phyloP scores from a whole-genome alignment of 345 rosid genomes.

The Cardiospermum halicacabum region DNA sequence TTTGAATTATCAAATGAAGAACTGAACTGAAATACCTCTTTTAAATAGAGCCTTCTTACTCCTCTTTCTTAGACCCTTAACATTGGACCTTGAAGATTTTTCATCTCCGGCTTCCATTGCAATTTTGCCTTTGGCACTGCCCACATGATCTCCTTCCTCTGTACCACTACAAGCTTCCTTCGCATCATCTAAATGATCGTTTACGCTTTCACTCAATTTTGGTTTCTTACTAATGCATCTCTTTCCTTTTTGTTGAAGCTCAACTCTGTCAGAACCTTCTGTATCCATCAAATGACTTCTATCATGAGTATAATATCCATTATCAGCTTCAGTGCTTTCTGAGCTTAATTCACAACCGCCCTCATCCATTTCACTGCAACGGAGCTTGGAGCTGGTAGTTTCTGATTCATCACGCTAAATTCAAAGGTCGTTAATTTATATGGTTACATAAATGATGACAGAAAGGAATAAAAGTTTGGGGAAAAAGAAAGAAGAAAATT shows the following conservation, averaged over 20 bases:
- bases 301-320: constrained; percentile 39
- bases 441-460: background rate
- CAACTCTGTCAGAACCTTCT: constrained; percentile 34
- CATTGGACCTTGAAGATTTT: constrained; percentile 32
- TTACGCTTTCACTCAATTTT: constrained; percentile 35
- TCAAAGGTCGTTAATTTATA: constrained; percentile 25
- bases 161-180: constrained; percentile 91
- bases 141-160: constrained; percentile 60
- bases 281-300: constrained; percentile 31
- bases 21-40: constrained; percentile 34
- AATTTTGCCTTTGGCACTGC: constrained; percentile 37
- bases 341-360: constrained; percentile 64
- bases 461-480: constrained; percentile 6
- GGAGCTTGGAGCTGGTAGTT: constrained; percentile 60
- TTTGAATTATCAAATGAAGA: background rate
- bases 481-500: constrained; percentile 26
- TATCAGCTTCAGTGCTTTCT: constrained; percentile 71
- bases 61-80: constrained; percentile 43
- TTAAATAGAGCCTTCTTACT: constrained; percentile 57
- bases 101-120: constrained; percentile 34
- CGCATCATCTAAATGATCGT: constrained; percentile 40
- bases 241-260: constrained; percentile 42
- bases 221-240: constrained; percentile 37
- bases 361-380: constrained; percentile 54
- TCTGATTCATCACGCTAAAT: constrained; percentile 59